Evolutionary conservation across 805 yeast genomes (phyloP).

Genomic region (Wickerhamomyces rabaulensis): DNA sequence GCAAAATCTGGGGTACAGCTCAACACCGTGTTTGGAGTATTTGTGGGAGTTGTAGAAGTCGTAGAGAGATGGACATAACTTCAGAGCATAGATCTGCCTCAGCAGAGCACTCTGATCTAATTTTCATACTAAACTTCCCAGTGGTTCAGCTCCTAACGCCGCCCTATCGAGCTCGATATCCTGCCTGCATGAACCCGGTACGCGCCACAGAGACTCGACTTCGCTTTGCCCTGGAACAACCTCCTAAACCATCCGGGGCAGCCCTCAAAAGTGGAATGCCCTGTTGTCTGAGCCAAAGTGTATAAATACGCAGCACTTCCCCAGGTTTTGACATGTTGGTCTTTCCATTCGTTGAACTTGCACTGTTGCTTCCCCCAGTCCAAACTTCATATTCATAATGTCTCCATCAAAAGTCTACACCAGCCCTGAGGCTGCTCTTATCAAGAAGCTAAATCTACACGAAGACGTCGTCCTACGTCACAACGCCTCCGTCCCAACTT

Average conservation of each 20-base stretch:
- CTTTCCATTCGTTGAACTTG: constrained; percentile 1
- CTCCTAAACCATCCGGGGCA: constrained; percentile 9
- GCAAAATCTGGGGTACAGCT: constrained; percentile 7
- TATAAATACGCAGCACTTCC: constrained; percentile 6
- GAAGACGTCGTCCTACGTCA: constrained; percentile 70
- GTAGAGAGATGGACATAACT: not conserved
- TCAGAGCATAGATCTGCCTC: not conserved
- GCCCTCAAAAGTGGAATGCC: not conserved
- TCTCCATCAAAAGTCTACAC: constrained; percentile 22
- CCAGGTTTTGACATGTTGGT: not conserved
- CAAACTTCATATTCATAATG: constrained; percentile 11
- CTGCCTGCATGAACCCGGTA: not conserved
- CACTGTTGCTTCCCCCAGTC: not conserved
- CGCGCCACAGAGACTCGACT: not conserved
- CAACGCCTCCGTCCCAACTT: constrained; percentile 87
- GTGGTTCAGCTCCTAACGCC: not conserved
- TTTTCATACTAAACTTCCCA: not conserved
- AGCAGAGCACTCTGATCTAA: not conserved
- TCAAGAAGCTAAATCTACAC: constrained; percentile 39
- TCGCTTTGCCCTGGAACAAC: not conserved
- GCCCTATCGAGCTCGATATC: not conserved
- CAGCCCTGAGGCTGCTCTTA: constrained; percentile 17
- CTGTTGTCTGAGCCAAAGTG: not conserved
- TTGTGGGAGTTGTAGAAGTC: not conserved
- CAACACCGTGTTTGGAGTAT: not conserved